A percentile compares a stretch with the other conserved stretches of the same genome.
phyloP scores from a whole-genome alignment of 2,329 filamentous ascomycete species.

The Cladobotryum protrusum region DNA sequence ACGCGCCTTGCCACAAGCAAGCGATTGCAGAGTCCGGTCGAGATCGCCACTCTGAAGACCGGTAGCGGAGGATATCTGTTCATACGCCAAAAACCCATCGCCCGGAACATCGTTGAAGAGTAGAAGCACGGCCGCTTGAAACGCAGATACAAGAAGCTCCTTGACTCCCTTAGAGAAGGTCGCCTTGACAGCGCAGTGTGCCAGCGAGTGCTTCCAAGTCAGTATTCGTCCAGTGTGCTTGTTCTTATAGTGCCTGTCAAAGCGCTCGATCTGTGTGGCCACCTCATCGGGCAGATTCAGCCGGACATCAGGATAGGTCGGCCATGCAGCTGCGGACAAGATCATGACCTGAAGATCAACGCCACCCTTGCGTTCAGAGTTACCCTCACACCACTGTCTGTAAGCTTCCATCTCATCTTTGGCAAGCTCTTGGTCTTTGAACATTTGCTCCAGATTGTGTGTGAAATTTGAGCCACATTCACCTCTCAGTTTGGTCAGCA shows the following conservation, averaged over 20 bases:
- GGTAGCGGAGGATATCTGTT: conserved; percentile 67
- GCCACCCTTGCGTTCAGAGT: conserved; percentile 39
- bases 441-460: conserved; percentile 98
- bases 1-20: conserved; percentile 83
- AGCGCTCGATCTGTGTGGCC: conserved; percentile 68
- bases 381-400: conserved; percentile 58
- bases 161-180: conserved; percentile 74
- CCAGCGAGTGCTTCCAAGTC: conserved; percentile 89
- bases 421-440: conserved; percentile 92
- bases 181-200: conserved; percentile 80
- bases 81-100: conserved; percentile 64
- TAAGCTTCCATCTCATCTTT: conserved; percentile 91
- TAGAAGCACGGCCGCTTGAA: conserved; percentile 84
- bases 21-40: conserved; percentile 84
- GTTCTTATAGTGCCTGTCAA: conserved; percentile 77
- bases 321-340: conserved; percentile 88
- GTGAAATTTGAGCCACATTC: conserved; percentile 95
- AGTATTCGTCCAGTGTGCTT: conserved; percentile 86
- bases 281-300: conserved; percentile 73
- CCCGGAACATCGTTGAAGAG: conserved; percentile 69
- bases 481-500: conserved; percentile 84
- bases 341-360: conserved; percentile 75
- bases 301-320: conserved; percentile 70
- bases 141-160: conserved; percentile 84
- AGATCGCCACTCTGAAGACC: conserved; percentile 73